Evolutionary conservation across 306 rosid species (phyloP), one percentile per base, ranked within the genome.

Genomic region (Vicia sativa): DNA sequence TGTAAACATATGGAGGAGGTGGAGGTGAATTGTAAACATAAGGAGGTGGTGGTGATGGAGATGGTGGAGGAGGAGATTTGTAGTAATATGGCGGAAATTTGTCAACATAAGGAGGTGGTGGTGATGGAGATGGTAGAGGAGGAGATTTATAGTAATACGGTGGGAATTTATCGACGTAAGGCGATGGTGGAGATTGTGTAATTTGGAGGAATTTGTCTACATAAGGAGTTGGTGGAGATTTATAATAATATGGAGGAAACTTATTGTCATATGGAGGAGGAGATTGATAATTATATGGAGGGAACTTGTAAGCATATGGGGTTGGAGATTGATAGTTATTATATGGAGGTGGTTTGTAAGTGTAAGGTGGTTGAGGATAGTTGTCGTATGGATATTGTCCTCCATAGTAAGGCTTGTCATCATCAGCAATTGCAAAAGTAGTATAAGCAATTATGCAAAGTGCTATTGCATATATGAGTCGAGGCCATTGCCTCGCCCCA

Each of bases 401-500:
- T 56, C 28, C 60, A 19, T 61, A 19, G 49, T 61, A 38, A 61
- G 66, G 66, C 6, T 63, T 67, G 48, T 76, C 76, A 34, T 34
- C 38, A 66, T 72, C 74, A 53, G 62, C 71, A 43, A 75, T 76
- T 6, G 54, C 75, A 4, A 65, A 23, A 53, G 15, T 77, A 53
- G 18, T 54, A 9, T 54, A 43, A 28, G 86, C 80, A 38, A 76
- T 66, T 37, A 84, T 56, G 71, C 82, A 79, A 35, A 87, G 53
- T 52, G 74, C 78, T 53, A 80, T 9, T 59, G 81, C 83, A 49
- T 21, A 71, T 15, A 82, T 57, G 67, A 84, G 67, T 23, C 5
- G 78, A 75, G 89, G 83, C 86, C 72, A 76, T 0, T 63, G 84
- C 81, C 83, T 74, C 56, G 41, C 48, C 52, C 66, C 68, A 13